These are phyloP conservation scores for Hirschfeldia incana DNA, from an alignment of 345 rosid genomes.

Conservation along the genomic window DNA sequence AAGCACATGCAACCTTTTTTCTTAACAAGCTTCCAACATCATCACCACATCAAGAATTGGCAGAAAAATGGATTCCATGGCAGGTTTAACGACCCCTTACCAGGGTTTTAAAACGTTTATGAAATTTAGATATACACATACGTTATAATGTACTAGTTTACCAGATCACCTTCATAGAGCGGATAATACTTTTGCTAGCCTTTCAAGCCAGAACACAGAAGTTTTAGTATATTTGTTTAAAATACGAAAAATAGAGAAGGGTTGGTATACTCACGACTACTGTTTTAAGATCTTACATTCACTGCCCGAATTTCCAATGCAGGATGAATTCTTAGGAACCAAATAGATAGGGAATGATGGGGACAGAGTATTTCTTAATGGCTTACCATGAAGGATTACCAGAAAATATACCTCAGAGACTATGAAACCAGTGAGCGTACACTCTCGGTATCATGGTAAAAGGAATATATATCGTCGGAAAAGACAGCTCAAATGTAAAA, in stretches of 20 bases:
- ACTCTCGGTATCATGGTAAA: constrained; percentile 8
- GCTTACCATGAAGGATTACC: constrained; percentile 56
- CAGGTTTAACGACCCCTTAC: constrained; percentile 89
- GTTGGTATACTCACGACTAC: constrained; percentile 60
- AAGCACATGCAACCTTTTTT: constrained; percentile 82
- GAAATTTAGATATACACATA: constrained; percentile 39
- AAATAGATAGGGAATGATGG: constrained; percentile 38
- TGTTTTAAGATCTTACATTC: not conserved
- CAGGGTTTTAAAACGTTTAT: constrained; percentile 70
- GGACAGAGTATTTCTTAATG: constrained; percentile 26
- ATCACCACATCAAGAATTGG: constrained; percentile 92
- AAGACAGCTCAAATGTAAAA: constrained; percentile 32
- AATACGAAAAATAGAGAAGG: constrained; percentile 49
- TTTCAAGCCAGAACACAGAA: constrained; percentile 59
- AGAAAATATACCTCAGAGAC: constrained; percentile 42
- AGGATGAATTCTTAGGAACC: constrained; percentile 54
- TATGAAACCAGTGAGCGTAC: constrained; percentile 21
- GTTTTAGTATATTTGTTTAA: constrained; percentile 55
- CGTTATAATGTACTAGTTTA: constrained; percentile 44
- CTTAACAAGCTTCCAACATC: constrained; percentile 83
- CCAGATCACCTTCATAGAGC: constrained; percentile 89
- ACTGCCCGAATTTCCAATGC: constrained; percentile 35
- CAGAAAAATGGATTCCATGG: constrained; percentile 74
- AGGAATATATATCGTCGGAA: constrained; percentile 13
- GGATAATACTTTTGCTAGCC: constrained; percentile 77